Evolutionary conservation across 768 basidiomycete species (phyloP).

Genomic region (Tephrocybe sp.): DNA sequence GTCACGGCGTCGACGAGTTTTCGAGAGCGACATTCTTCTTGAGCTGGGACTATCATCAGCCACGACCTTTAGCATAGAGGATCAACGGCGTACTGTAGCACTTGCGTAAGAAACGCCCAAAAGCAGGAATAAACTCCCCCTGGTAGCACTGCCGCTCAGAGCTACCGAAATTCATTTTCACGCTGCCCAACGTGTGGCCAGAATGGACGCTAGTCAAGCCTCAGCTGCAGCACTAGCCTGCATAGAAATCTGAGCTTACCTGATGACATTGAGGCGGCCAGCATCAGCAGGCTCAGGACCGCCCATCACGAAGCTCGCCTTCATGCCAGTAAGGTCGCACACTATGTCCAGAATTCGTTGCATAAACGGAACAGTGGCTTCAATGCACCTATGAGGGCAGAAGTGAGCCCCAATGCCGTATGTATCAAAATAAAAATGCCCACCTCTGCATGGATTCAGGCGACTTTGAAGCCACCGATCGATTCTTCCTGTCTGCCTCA

Average conservation of each 20-base stretch:
- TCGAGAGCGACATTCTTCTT: no score
- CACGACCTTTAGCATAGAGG: no score
- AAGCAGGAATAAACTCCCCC: conserved; percentile 15
- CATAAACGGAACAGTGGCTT: not conserved
- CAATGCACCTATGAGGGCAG: not conserved
- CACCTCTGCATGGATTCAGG: no score
- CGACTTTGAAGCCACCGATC: no score
- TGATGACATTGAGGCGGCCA: no score
- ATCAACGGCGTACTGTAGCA: conserved; percentile 6
- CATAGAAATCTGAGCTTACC: no score
- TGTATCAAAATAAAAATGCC: no score
- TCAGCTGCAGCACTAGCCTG: no score
- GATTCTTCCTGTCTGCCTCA: no score
- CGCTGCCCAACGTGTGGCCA: conserved; percentile 14
- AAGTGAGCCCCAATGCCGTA: no score
- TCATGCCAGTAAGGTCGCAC: conserved; percentile 13
- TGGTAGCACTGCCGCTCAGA: conserved; percentile 11
- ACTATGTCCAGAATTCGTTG: conserved; percentile 14
- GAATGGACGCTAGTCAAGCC: conserved; percentile 24
- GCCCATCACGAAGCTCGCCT: conserved; percentile 11
- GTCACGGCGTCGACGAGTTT: no score
- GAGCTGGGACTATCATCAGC: no score
- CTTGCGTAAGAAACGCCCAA: conserved; percentile 14
- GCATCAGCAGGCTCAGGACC: conserved; percentile 4
- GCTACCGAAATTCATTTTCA: conserved; percentile 18